These are phyloP conservation scores for Aspergillus pseudoterreus DNA, from an alignment of 2,329 filamentous ascomycete species.

Conservation along the genomic window DNA sequence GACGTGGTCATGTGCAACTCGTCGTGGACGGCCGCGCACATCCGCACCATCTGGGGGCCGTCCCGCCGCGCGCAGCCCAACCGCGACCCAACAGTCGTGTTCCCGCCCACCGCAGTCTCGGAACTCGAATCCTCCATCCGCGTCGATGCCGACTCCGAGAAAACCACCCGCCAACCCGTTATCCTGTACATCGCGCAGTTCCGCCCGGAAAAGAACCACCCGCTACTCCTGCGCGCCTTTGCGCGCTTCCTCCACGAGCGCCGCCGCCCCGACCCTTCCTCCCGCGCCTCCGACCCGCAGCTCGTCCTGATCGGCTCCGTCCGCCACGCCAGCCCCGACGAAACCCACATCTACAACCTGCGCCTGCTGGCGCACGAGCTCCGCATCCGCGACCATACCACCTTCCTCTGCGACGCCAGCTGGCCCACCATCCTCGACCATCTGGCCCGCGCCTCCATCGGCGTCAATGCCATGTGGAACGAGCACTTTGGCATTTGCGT, in stretches of 20 bases:
- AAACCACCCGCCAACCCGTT: conserved; percentile 60
- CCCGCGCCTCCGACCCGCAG: conserved; percentile 48
- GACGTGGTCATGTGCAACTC: conserved; percentile 98
- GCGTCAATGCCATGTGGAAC: conserved; percentile 99
- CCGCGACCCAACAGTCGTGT: conserved; percentile 63
- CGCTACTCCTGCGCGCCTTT: conserved; percentile 80
- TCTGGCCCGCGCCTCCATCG: conserved; percentile 72
- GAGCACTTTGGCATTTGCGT: conserved; percentile 99
- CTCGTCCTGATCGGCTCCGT: conserved; percentile 89
- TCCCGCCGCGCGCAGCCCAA: conserved; percentile 34
- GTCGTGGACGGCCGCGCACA: conserved; percentile 84
- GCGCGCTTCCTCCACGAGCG: conserved; percentile 64
- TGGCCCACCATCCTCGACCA: conserved; percentile 84
- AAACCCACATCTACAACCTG: conserved; percentile 73
- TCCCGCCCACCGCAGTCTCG: conserved; percentile 85
- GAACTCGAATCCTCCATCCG: conserved; percentile 74
- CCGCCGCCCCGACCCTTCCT: conserved; percentile 47
- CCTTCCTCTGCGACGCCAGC: conserved; percentile 84
- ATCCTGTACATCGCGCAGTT: conserved; percentile 96
- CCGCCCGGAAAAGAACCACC: conserved; percentile 94
- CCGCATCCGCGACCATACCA: conserved; percentile 74
- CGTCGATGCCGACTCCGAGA: conserved; percentile 66
- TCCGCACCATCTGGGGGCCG: conserved; percentile 73
- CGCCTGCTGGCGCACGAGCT: conserved; percentile 83
- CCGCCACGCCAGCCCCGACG: conserved; percentile 59